Conservation (phyloP, 2,329 filamentous ascomycete species). For the Fonsecaea erecta region DNA sequence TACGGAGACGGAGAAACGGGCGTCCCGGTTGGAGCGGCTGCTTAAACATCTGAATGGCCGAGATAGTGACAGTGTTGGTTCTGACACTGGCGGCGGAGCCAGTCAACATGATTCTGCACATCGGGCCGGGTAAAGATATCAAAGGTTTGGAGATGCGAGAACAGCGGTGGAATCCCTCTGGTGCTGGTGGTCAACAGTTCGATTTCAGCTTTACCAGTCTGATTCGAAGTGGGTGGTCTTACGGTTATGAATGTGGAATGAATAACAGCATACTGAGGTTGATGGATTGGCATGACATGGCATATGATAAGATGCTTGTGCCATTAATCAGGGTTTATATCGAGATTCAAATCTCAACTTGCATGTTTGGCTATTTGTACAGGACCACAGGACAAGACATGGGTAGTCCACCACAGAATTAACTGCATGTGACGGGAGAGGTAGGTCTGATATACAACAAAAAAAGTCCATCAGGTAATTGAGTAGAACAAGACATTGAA, state of each 20-base stretch:
- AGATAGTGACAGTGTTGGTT: background rate
- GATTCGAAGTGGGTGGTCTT: background rate
- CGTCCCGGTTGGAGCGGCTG: background rate
- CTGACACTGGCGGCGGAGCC: background rate
- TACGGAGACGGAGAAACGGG: background rate
- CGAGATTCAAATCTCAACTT: background rate
- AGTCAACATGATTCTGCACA: background rate
- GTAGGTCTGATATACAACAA: background rate
- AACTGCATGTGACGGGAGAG: background rate
- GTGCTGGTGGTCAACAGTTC: background rate
- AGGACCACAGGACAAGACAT: background rate
- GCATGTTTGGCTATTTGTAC: background rate
- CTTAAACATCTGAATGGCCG: background rate
- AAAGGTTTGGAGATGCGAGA: background rate
- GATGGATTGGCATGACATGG: background rate
- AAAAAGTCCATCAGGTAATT: background rate
- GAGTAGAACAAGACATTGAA: background rate
- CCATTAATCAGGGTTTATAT: background rate
- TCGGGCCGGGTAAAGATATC: background rate
- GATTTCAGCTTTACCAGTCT: background rate
- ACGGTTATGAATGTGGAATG: background rate
- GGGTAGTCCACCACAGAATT: background rate
- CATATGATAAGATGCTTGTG: background rate
- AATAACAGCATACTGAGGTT: background rate
- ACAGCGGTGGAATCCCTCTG: background rate